phyloP scores from a whole-genome alignment of 441 rosid species.

The Rhodomyrtus psidioides region DNA sequence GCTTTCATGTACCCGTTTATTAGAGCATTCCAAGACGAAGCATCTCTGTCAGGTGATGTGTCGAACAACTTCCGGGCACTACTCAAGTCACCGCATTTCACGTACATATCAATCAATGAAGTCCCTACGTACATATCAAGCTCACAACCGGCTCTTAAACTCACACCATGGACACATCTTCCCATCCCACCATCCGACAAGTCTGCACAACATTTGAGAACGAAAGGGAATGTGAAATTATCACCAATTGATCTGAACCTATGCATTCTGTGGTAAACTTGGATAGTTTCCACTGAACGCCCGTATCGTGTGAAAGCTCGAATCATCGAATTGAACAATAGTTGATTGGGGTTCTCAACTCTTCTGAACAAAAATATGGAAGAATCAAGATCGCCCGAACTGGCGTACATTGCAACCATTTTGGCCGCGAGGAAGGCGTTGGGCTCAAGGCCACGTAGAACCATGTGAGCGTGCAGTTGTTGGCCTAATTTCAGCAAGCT shows the following conservation, averaged over 20 bases:
- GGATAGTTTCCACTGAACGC: not conserved
- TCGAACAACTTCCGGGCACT: conserved; percentile 20
- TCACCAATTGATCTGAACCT: not conserved
- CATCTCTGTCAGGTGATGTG: conserved; percentile 7
- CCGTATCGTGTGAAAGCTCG: conserved; percentile 9
- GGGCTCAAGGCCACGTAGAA: conserved; percentile 7
- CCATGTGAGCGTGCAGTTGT: conserved; percentile 2
- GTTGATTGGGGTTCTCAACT: not conserved
- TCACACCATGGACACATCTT: conserved; percentile 21
- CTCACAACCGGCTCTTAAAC: conserved; percentile 14
- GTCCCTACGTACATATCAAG: conserved; percentile 20
- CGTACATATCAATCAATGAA: conserved; percentile 23
- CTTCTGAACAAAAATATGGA: not conserved
- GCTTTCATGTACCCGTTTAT: conserved; percentile 12
- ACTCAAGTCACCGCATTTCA: conserved; percentile 10
- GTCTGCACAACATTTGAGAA: conserved; percentile 11
- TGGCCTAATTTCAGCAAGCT: not conserved
- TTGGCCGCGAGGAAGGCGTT: conserved; percentile 13
- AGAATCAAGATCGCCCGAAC: conserved; percentile 13
- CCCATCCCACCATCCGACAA: conserved; percentile 6
- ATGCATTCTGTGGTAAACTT: conserved; percentile 3
- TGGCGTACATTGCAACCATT: conserved; percentile 14
- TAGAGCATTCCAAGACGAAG: conserved; percentile 13
- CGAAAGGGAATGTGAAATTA: conserved; percentile 14
- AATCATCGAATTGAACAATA: conserved; percentile 7